Evolutionary conservation across 2,329 filamentous ascomycete species (phyloP).

Genomic region (Cercospora zeina): DNA sequence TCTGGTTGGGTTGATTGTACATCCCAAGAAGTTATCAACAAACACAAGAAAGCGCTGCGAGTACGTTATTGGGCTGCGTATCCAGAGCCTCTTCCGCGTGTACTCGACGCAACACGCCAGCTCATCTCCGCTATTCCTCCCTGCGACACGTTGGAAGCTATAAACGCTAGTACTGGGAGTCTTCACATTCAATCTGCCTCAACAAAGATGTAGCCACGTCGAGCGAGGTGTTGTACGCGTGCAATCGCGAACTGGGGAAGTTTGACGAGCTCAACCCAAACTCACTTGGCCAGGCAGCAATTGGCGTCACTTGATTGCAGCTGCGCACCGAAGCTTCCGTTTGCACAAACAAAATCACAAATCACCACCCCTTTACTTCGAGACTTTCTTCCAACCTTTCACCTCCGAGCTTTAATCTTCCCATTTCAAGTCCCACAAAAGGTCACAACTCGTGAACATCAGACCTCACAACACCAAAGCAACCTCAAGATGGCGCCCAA

Average conservation of each 20-base stretch:
- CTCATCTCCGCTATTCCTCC: too few relatives aligned
- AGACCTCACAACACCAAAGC: not conserved
- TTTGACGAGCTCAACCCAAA: not conserved
- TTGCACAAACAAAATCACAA: not conserved
- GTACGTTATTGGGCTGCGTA: too few relatives aligned
- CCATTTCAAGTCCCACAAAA: not conserved
- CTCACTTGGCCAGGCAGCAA: slow-evolving; percentile 1
- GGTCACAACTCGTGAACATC: not conserved
- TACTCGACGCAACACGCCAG: too few relatives aligned
- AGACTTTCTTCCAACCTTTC: not conserved
- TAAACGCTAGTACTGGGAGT: not conserved
- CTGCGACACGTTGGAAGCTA: too few relatives aligned
- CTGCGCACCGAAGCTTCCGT: not conserved
- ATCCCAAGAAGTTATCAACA: not conserved
- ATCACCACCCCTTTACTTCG: not conserved
- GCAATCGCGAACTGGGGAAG: not conserved
- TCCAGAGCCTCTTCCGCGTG: too few relatives aligned
- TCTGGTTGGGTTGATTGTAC: not conserved
- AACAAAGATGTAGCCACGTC: not conserved
- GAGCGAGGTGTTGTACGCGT: not conserved
- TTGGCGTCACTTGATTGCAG: not conserved
- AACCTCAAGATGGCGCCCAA: not conserved
- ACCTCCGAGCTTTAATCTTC: not conserved
- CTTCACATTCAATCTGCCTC: not conserved
- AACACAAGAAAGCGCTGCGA: not conserved